A percentile compares a stretch with the other conserved stretches of the same genome.
Conservation (phyloP, 129 eudicot genomes). For the Flaveria bidentis region DNA sequence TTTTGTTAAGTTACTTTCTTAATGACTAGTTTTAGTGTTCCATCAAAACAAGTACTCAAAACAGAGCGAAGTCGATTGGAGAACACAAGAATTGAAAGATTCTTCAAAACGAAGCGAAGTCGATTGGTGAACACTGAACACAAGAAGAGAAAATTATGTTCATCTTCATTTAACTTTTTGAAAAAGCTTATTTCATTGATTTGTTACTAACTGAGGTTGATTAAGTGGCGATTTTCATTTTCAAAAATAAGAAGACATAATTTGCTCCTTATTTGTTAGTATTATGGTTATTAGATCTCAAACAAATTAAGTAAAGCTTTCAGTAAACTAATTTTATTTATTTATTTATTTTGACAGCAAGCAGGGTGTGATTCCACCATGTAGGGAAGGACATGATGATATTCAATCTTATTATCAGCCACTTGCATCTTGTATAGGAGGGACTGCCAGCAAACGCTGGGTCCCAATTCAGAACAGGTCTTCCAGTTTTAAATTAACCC, state of each 20-base stretch:
- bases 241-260: neutral
- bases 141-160: neutral
- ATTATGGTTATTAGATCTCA: neutral
- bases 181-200: neutral
- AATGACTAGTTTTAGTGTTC: slow-evolving; percentile 6
- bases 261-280: no score
- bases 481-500: slow-evolving; percentile 45
- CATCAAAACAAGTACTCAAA: neutral
- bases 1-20: neutral
- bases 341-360: slow-evolving; percentile 40
- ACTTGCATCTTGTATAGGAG: slow-evolving; percentile 73
- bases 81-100: no score
- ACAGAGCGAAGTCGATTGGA: neutral
- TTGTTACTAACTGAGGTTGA: neutral
- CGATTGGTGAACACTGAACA: neutral
- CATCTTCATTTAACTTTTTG: neutral
- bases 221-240: neutral
- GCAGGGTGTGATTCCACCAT: slow-evolving; percentile 58
- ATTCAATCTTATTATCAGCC: slow-evolving; percentile 72
- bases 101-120: neutral
- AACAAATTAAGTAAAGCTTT: neutral
- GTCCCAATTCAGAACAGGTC: slow-evolving; percentile 77
- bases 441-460: slow-evolving; percentile 79
- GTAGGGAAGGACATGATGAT: slow-evolving; percentile 72
- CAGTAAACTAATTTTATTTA: neutral